Evolutionary conservation across 108 stramenopile genomes (phyloP), one percentile per base, ranked within the genome.

Genomic region (Cyclotella cryptica): DNA sequence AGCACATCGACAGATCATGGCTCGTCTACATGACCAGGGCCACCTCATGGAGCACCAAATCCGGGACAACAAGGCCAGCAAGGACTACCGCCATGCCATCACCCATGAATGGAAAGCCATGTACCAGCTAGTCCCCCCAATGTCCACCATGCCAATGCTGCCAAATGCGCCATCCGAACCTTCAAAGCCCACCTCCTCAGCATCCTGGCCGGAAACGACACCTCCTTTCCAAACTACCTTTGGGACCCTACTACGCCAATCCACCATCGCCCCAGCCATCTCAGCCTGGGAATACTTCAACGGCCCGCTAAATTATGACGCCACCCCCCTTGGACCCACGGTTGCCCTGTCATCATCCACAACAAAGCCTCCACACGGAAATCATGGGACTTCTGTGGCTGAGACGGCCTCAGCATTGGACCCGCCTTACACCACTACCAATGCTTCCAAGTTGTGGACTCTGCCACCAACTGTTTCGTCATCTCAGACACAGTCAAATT

Each of bases 101-200:
- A 67, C 66, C n/a, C 4, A 45, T 15, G 54, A 19, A 49, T 59
- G 42, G 57, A 17, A 59, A 71, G n/a, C 26, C 40, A 44, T 22
- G 10, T 84, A 62, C 62, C 84, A 88, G 64, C 63, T 84, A 1
- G 78, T 70, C 7, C 82, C 87, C 41, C 77, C 87, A 14, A 68
- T 40, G 40, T 66, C 14, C 84, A 87, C 68, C 46, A 80, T 3
- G 52, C 69, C 43, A 85, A 87, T 72, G 60, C 71, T 19, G 87
- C 87, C 0, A 65, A 88, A 69, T 73, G 71, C 12, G 87, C 87
- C 22, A 87, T 85, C 35, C 77, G 54, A 35, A 87, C 80, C 24
- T 87, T 81, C 71, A 77, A 81, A 55, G 78, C 76, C 46, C 87
- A 87, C 45, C 83, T 85, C 61, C 69, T 87, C 55, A 57, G 84